Evolutionary conservation across 176 grass and related monocot genomes (phyloP).

Genomic region (Musa troglodytarum): DNA sequence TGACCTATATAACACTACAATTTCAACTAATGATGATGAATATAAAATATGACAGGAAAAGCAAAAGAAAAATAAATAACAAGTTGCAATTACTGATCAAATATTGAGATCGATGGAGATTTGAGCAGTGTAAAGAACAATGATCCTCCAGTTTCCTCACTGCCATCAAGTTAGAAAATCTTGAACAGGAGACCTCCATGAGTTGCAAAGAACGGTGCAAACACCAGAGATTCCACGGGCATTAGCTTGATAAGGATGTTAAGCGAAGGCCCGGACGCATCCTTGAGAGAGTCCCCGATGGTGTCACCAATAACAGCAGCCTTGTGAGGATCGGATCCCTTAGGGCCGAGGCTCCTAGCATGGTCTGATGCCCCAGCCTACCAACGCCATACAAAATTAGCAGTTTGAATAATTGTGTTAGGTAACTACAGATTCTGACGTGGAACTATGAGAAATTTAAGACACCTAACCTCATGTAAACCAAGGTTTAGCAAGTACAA

Average conservation of each 20-base stretch:
- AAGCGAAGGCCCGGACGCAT: slow-evolving; percentile 44
- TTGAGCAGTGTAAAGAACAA: no score
- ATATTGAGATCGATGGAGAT: no score
- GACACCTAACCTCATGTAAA: no score
- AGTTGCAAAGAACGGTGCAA: slow-evolving; percentile 39
- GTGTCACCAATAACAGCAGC: slow-evolving; percentile 47
- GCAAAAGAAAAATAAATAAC: no score
- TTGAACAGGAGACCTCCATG: slow-evolving; percentile 45
- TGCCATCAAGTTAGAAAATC: slow-evolving; percentile 23
- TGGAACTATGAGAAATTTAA: no score
- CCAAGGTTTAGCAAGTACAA: no score
- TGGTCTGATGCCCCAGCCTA: slow-evolving; percentile 42
- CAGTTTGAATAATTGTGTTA: background rate
- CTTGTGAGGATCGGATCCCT: slow-evolving; percentile 38
- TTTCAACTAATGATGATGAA: no score
- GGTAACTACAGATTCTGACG: no score
- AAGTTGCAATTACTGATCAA: no score
- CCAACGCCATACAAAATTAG: background rate
- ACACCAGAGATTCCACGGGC: slow-evolving; percentile 47
- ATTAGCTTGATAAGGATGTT: slow-evolving; percentile 67
- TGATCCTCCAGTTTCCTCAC: no score
- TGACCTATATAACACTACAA: no score
- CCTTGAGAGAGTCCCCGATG: slow-evolving; percentile 43
- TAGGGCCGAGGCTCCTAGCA: slow-evolving; percentile 33
- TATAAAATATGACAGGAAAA: no score